These are phyloP conservation scores for Blastosporella zonata DNA, from an alignment of 1,284 basidiomycete species.

Conservation along the genomic window DNA sequence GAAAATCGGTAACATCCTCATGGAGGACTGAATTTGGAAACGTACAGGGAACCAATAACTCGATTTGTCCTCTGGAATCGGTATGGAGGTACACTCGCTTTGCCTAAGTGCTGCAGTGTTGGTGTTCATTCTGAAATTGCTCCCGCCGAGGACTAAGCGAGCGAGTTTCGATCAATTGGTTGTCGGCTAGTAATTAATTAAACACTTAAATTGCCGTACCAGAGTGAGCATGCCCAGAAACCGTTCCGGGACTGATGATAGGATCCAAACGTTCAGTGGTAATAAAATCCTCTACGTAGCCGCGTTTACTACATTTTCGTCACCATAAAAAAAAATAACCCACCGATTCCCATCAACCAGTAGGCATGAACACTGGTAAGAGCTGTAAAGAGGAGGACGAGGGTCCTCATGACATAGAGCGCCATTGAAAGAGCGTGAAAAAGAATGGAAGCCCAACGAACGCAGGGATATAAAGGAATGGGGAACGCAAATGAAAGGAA, in stretches of 20 bases:
- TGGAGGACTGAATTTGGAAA: slow-evolving; percentile 3
- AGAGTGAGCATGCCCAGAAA: slow-evolving; percentile 40
- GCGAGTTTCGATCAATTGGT: background rate
- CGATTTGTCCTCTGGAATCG: slow-evolving; percentile 42
- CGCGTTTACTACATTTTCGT: background rate
- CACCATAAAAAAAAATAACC: slow-evolving; percentile 8
- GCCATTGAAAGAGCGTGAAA: slow-evolving; percentile 22
- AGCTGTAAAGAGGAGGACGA: slow-evolving; percentile 17
- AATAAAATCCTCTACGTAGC: slow-evolving; percentile 33
- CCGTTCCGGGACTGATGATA: slow-evolving; percentile 34
- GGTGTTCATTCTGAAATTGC: slow-evolving; percentile 36
- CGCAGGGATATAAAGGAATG: slow-evolving; percentile 20
- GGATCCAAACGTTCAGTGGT: slow-evolving; percentile 42
- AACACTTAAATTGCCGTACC: slow-evolving; percentile 21
- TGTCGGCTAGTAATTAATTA: slow-evolving; percentile 1
- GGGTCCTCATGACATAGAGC: slow-evolving; percentile 14
- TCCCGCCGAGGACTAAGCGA: slow-evolving; percentile 37
- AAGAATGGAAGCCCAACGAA: slow-evolving; percentile 18
- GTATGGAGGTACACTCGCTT: slow-evolving; percentile 42
- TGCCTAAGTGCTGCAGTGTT: slow-evolving; percentile 30
- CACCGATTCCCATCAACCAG: slow-evolving; percentile 37
- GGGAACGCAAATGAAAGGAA: slow-evolving; percentile 17
- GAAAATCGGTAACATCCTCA: background rate
- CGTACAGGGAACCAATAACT: slow-evolving; percentile 45
- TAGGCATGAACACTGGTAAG: slow-evolving; percentile 26